Percentiles rank a stretch among this genome's conserved stretches.
Conservation (phyloP, 176 grass and related monocot genomes). For the maize (Zea mays) region DNA sequence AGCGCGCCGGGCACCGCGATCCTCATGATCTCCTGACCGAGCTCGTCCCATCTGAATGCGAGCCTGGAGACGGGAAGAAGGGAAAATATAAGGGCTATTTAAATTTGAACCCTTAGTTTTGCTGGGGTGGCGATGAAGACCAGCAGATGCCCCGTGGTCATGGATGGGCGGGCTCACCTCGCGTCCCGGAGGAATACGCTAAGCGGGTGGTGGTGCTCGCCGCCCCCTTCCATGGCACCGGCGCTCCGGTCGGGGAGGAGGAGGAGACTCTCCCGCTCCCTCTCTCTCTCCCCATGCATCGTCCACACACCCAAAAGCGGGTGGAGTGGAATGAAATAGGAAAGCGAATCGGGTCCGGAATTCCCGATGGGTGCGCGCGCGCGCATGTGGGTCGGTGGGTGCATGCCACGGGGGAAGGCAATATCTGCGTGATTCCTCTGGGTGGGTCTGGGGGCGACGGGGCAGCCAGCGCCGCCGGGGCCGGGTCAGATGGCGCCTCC, state of each 20-base stretch:
- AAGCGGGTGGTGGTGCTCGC: slow-evolving; percentile 31
- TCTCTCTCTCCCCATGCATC: background rate
- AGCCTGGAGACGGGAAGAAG: slow-evolving; percentile 32
- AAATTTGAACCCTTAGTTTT: no score
- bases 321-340: background rate
- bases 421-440: background rate
- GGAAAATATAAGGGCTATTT: no score
- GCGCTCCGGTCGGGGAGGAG: slow-evolving; percentile 34
- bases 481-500: background rate
- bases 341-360: background rate
- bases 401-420: background rate
- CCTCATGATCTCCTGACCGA: slow-evolving; percentile 67
- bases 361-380: background rate
- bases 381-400: background rate
- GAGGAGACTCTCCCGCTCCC: background rate
- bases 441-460: background rate
- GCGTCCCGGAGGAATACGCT: slow-evolving; percentile 52
- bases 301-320: background rate
- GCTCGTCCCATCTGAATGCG: slow-evolving; percentile 69
- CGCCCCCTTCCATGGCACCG: slow-evolving; percentile 25
- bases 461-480: background rate
- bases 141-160: background rate
- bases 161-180: background rate
- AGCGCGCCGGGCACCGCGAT: slow-evolving; percentile 80
- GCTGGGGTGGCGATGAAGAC: no score